phyloP scores from a whole-genome alignment of 1,284 basidiomycete species.

The Cystobasidium slooffiae region DNA sequence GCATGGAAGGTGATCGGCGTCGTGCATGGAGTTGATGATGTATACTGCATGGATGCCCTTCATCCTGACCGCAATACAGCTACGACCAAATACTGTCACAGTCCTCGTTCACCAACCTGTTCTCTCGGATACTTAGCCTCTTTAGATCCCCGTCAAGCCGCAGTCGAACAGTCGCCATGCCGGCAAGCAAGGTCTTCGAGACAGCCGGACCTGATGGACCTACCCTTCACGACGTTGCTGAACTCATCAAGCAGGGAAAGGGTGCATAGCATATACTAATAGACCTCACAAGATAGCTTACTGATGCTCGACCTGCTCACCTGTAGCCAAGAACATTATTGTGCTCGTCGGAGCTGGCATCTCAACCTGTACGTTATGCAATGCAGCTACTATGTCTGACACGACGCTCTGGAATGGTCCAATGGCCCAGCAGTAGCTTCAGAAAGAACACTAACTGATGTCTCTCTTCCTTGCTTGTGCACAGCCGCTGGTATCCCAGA shows the following conservation, averaged over 20 bases:
- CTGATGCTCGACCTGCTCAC: constrained; percentile 13
- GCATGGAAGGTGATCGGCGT: too few species aligned
- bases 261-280: constrained; percentile 32
- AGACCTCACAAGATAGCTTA: background rate
- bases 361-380: constrained; percentile 20
- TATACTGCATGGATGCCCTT: too few species aligned
- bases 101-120: background rate
- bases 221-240: constrained; percentile 54
- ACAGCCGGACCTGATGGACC: constrained; percentile 44
- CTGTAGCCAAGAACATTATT: constrained; percentile 59
- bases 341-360: constrained; percentile 58
- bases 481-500: constrained; percentile 59
- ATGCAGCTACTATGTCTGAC: too few species aligned
- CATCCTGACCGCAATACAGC: too few species aligned
- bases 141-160: background rate
- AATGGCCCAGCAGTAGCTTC: too few species aligned
- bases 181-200: constrained; percentile 40
- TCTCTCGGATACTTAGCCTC: constrained; percentile 12
- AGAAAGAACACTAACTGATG: background rate
- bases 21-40: too few species aligned
- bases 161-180: constrained; percentile 10
- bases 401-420: too few species aligned
- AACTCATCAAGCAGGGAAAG: constrained; percentile 56
- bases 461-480: background rate
- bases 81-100: background rate